A percentile compares a stretch with the other conserved stretches of the same genome.
phyloP scores from a whole-genome alignment of 2,329 filamentous ascomycete species.

The Xylariaceae sp. region DNA sequence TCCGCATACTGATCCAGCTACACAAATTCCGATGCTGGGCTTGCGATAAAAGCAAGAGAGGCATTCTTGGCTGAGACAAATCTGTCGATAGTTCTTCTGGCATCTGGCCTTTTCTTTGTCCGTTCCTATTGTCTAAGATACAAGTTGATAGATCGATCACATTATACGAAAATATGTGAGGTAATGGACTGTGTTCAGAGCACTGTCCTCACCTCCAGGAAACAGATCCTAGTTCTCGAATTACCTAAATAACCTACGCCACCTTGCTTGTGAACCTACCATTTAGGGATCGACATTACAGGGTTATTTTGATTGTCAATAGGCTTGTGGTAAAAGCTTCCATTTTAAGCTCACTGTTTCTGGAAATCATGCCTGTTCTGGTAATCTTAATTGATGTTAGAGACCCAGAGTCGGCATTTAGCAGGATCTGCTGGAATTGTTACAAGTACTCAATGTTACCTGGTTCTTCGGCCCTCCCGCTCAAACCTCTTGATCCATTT shows the following conservation, averaged over 20 bases:
- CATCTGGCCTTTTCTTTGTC: constrained; percentile 5
- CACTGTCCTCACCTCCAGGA: too few relatives aligned
- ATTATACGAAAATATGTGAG: too few relatives aligned
- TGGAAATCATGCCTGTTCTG: constrained; percentile 19
- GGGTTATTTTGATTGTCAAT: constrained; percentile 12
- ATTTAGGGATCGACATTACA: constrained; percentile 14
- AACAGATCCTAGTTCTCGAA: too few relatives aligned
- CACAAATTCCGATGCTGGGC: not conserved
- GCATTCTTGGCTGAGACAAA: constrained; percentile 13
- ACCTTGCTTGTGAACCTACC: constrained; percentile 10
- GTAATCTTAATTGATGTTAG: constrained; percentile 14
- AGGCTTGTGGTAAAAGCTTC: constrained; percentile 1
- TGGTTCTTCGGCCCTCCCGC: too few relatives aligned
- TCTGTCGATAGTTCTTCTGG: constrained; percentile 2
- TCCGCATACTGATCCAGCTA: constrained; percentile 3
- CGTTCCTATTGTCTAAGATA: constrained; percentile 1
- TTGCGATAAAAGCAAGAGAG: not conserved
- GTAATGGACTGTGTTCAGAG: too few relatives aligned
- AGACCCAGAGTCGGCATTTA: too few relatives aligned
- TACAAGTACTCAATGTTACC: too few relatives aligned
- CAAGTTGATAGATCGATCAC: too few relatives aligned
- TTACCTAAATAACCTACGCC: too few relatives aligned
- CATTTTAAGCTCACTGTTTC: constrained; percentile 13
- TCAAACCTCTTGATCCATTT: too few relatives aligned
- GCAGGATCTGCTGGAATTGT: too few relatives aligned